Conservation (phyloP, 202 grass and related monocot genomes). For the Carex sylvatica region DNA sequence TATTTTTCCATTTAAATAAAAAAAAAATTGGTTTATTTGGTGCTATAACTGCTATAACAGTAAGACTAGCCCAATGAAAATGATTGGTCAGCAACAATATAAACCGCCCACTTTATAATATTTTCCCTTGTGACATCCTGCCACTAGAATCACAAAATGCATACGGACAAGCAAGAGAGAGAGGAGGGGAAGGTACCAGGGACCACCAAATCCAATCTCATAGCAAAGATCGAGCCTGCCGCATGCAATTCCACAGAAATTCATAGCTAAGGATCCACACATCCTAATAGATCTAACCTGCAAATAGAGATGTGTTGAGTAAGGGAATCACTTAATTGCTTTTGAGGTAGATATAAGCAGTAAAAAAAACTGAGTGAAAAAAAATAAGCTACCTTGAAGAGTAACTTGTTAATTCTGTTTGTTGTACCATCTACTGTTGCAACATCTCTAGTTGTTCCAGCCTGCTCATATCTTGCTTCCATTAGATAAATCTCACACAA, state of each 20-base stretch:
- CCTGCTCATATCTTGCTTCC: constrained; percentile 45
- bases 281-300: constrained; percentile 95
- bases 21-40: constrained; percentile 4
- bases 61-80: neutral
- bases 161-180: neutral
- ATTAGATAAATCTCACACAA: constrained; percentile 19
- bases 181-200: constrained; percentile 45
- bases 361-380: neutral
- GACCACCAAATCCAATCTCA: constrained; percentile 93
- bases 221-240: constrained; percentile 97
- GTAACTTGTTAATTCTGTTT: constrained; percentile 77
- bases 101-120: neutral
- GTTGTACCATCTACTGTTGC: constrained; percentile 70
- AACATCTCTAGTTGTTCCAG: constrained; percentile 70
- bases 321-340: neutral
- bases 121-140: neutral
- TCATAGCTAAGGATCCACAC: constrained; percentile 89
- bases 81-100: neutral
- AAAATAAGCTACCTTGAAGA: constrained; percentile 71
- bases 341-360: neutral
- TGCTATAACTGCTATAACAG: neutral
- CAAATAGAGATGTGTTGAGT: neutral
- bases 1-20: neutral
- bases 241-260: constrained; percentile 87
- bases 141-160: neutral